Percentiles rank a stretch among this genome's conserved stretches.
Evolutionary conservation across 108 stramenopile genomes (phyloP).

Genomic region (Bacterosira constricta): DNA sequence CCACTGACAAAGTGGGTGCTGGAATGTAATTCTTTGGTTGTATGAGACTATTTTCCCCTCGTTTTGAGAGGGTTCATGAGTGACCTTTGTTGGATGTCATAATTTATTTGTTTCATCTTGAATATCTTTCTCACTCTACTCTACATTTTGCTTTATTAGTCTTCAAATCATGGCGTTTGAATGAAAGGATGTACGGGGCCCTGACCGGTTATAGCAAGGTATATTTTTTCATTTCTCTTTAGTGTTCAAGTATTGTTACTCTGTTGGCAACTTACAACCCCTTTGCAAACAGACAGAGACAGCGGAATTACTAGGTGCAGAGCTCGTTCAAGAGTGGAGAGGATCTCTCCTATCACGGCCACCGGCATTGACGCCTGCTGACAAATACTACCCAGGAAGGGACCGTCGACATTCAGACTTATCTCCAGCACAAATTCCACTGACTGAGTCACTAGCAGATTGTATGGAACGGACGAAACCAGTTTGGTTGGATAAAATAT

Average conservation of each 20-base stretch:
- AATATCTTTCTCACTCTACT: no score
- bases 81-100: no score
- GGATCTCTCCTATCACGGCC: constrained; percentile 74
- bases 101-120: no score
- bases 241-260: no score
- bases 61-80: no score
- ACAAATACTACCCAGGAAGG: constrained; percentile 86
- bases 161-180: constrained; percentile 92
- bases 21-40: no score
- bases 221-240: no score
- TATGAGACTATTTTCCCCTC: no score
- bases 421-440: constrained; percentile 75
- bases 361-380: constrained; percentile 68
- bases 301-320: constrained; percentile 79
- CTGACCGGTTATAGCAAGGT: constrained; percentile 90
- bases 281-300: no score
- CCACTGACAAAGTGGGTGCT: no score
- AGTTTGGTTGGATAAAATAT: constrained; percentile 88
- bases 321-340: constrained; percentile 88
- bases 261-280: no score
- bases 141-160: no score
- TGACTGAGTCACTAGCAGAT: constrained; percentile 87
- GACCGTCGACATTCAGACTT: constrained; percentile 88
- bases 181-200: constrained; percentile 95
- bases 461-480: constrained; percentile 88